These are phyloP conservation scores for Aspergillus haitiensis DNA, from an alignment of 495 filamentous ascomycete species.

Conservation along the genomic window DNA sequence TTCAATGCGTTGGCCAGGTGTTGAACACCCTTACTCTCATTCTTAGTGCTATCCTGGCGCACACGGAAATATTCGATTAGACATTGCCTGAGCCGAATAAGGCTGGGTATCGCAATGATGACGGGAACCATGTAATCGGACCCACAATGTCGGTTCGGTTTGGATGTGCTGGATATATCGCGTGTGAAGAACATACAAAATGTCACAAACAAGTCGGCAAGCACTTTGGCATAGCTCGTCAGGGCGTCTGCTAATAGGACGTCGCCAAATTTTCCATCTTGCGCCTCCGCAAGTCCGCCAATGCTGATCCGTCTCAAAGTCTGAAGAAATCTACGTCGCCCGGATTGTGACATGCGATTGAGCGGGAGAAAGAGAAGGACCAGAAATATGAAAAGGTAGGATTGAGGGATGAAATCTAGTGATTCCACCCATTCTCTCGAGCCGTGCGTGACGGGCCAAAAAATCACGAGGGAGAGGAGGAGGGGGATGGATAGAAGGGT, in stretches of 20 bases:
- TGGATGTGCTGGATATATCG: slow-evolving; percentile 68
- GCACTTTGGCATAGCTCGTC: slow-evolving; percentile 88
- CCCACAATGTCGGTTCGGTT: slow-evolving; percentile 79
- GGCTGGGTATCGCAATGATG: slow-evolving; percentile 74
- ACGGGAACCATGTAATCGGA: slow-evolving; percentile 73
- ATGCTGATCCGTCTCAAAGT: slow-evolving; percentile 71
- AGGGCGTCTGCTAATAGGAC: slow-evolving; percentile 92
- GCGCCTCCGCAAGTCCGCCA: slow-evolving; percentile 75
- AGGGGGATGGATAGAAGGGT: slow-evolving; percentile 70
- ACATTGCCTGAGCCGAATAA: slow-evolving; percentile 90
- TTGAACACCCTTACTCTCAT: slow-evolving; percentile 69
- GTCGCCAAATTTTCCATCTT: slow-evolving; percentile 89
- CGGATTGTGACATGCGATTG: slow-evolving; percentile 65
- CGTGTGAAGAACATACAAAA: slow-evolving; percentile 83
- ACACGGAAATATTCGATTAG: slow-evolving; percentile 83
- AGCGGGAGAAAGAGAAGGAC: slow-evolving; percentile 71
- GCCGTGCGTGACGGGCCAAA: slow-evolving; percentile 79
- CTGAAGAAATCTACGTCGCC: slow-evolving; percentile 71
- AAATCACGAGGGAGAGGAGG: slow-evolving; percentile 65
- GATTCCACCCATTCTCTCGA: slow-evolving; percentile 62
- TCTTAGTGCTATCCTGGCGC: slow-evolving; percentile 45
- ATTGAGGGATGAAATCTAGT: slow-evolving; percentile 79
- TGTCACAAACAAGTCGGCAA: slow-evolving; percentile 85
- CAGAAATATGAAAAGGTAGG: slow-evolving; percentile 69
- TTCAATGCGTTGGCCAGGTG: slow-evolving; percentile 92